These are phyloP conservation scores for Barbatosphaeria neglecta DNA, from an alignment of 495 filamentous ascomycete species.

Conservation along the genomic window DNA sequence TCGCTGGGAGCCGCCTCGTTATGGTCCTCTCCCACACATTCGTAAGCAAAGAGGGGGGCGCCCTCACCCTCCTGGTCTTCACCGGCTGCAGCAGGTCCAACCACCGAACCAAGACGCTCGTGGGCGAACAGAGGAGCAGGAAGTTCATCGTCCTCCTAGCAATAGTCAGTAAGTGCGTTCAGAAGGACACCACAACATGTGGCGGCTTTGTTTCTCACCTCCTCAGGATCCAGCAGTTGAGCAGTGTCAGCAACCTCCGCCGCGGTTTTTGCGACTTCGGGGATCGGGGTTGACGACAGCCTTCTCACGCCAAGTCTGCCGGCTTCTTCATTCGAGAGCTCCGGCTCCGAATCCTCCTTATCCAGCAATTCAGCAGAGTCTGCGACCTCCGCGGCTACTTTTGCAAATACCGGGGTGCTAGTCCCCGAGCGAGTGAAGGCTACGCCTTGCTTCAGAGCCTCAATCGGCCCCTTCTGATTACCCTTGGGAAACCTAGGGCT, in stretches of 20 bases:
- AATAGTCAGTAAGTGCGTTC: constrained; percentile 1
- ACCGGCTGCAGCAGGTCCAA: constrained; percentile 5
- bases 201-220: constrained; percentile 13
- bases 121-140: constrained; percentile 32
- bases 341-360: constrained; percentile 15
- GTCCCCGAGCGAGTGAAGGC: constrained; percentile 7
- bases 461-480: neutral
- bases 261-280: constrained; percentile 27
- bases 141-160: constrained; percentile 8
- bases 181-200: constrained; percentile 3
- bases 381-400: constrained; percentile 26
- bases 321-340: constrained; percentile 15
- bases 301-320: constrained; percentile 17
- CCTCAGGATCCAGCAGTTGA: constrained; percentile 14
- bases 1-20: constrained; percentile 9
- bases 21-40: constrained; percentile 4
- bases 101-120: constrained; percentile 24
- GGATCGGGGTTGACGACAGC: constrained; percentile 20
- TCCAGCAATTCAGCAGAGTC: constrained; percentile 29
- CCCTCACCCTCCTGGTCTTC: constrained; percentile 1
- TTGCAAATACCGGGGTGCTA: constrained; percentile 11
- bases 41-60: constrained; percentile 4
- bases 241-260: constrained; percentile 39
- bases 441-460: constrained; percentile 1
- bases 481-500: neutral